Base-by-base conservation (phyloP, 2,329 filamentous ascomycete genomes). In the Diaporthe helianthi region DNA sequence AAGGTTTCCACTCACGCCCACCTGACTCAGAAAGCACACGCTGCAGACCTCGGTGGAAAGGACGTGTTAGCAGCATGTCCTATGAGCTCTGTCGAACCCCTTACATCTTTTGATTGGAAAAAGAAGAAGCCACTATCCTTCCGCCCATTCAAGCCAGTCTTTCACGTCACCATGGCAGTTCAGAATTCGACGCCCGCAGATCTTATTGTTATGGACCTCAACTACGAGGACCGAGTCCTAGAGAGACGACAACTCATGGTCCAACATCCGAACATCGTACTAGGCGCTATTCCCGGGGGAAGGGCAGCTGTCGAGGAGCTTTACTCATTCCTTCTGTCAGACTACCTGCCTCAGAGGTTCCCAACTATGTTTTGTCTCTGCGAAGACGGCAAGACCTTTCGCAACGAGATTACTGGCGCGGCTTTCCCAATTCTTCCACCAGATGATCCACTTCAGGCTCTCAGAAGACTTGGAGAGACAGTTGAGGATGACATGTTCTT, bases 401-500 rank as follows among this genome's bases (percentile, higher is more conserved):
- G 75, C 10, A 87, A 87, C 69, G 71, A 73, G 1, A 78, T 81
- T 54, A 86, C 83, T 0, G 73, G 73, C 7, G 66, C 66, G 8
- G 60, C 72, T 0, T 78, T 77, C 13, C 76, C 82, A 0, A 73
- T 78, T 1, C 19, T 73, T 0, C 74, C 78, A 0, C 76, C 78
- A 0, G 41, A 70, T 1, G 78, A 82, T 31, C 71, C 78, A 0
- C 66, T 76, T 1, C 76, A 76, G 0, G 79, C 81, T 5, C 77
- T 87, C 19, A 74, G 78, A 19, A 75, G 78, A 8, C 75, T 87
- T 1, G 83, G 80, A n/a, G 81, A 85, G 73, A 86, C 82, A 0
- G 79, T 88, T 2, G 86, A 88, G 69, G 86, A 88, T 65, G 86
- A 88, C 71, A 72, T 88, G 24, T 86, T 88, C 64, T 75, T 88